Evolutionary conservation across 2,329 filamentous ascomycete genomes (phyloP).

Genomic region (Ceratocystiopsis minuta): DNA sequence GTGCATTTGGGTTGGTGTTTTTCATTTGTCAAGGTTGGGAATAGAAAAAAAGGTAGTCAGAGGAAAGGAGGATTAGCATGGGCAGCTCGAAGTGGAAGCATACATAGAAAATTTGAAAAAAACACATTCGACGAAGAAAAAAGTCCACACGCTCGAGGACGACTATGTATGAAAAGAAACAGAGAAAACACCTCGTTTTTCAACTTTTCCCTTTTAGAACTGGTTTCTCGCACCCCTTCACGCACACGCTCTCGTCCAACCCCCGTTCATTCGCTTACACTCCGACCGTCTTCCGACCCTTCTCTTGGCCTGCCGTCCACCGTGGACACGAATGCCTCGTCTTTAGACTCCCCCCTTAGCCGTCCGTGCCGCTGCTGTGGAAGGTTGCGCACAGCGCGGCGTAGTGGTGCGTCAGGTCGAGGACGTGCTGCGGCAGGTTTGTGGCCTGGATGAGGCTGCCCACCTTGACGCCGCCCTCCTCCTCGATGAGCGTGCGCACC

Average conservation of each 20-base stretch:
- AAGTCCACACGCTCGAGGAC: too few species aligned
- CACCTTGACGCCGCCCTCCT: conserved; percentile 93
- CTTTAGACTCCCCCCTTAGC: conserved; percentile 31
- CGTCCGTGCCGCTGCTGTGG: conserved; percentile 81
- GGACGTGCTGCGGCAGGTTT: conserved; percentile 76
- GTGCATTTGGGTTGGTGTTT: not conserved
- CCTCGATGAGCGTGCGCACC: conserved; percentile 84
- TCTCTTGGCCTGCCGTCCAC: too few species aligned
- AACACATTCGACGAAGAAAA: too few species aligned
- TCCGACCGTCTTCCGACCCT: too few species aligned
- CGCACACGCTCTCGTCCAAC: too few species aligned
- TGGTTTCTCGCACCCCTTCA: too few species aligned
- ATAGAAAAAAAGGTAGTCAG: not conserved
- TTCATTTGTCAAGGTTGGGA: not conserved
- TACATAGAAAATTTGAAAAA: not conserved
- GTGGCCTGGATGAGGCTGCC: conserved; percentile 94
- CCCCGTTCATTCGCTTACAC: too few species aligned
- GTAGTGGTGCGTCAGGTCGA: conserved; percentile 92
- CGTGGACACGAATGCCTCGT: too few species aligned
- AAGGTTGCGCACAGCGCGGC: conserved; percentile 89
- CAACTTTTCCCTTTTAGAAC: not conserved
- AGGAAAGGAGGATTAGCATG: not conserved
- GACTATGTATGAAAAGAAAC: too few species aligned
- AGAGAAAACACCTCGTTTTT: not conserved
- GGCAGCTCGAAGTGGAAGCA: too few species aligned